These are phyloP conservation scores for Trichosporon sp. DNA, from an alignment of 1,284 basidiomycete genomes.

Conservation along the genomic window DNA sequence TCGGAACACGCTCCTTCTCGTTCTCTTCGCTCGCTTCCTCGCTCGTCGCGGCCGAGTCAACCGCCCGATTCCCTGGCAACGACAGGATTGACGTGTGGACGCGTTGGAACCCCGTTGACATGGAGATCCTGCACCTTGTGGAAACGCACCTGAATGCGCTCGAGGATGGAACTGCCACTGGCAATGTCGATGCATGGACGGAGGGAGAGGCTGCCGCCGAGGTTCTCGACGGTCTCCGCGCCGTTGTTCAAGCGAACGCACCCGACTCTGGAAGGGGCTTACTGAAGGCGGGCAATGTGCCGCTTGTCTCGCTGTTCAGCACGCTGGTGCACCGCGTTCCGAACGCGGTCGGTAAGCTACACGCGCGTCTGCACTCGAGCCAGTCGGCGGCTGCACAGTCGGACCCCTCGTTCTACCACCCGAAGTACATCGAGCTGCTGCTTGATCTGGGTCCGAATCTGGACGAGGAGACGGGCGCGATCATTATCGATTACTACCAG, in stretches of 20 bases:
- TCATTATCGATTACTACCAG: conserved; percentile 59
- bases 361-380: conserved; percentile 33
- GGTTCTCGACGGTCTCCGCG: conserved; percentile 42
- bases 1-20: conserved; percentile 30
- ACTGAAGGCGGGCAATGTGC: conserved; percentile 23
- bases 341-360: conserved; percentile 43
- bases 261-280: conserved; percentile 19
- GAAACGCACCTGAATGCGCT: conserved; percentile 45
- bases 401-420: conserved; percentile 43
- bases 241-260: conserved; percentile 34
- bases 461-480: conserved; percentile 53
- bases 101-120: conserved; percentile 49
- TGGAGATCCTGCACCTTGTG: conserved; percentile 48
- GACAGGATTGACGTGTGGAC: conserved; percentile 36
- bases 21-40: conserved; percentile 46
- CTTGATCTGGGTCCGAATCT: conserved; percentile 54
- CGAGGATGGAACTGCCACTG: conserved; percentile 30
- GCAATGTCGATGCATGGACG: conserved; percentile 46
- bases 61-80: conserved; percentile 36
- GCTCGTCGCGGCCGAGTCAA: conserved; percentile 44
- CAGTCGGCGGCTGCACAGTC: background rate
- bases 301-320: conserved; percentile 36
- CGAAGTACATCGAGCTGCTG: conserved; percentile 53
- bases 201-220: conserved; percentile 49
- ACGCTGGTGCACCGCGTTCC: conserved; percentile 47